Base-by-base conservation (phyloP, 768 basidiomycete species). In the Boletus coccyginus region DNA sequence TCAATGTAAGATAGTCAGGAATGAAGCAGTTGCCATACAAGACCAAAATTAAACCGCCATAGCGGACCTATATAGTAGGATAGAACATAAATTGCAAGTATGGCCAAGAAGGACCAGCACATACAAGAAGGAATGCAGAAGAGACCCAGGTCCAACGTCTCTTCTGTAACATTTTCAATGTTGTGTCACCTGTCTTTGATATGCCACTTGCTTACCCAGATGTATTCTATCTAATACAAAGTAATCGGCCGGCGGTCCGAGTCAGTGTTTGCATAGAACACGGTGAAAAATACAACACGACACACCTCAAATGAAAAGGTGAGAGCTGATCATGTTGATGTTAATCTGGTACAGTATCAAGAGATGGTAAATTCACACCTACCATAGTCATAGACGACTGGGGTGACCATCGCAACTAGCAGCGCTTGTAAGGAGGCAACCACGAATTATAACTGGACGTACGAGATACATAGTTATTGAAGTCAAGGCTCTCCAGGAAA, bases 51-150 rank as follows among this genome's bases (percentile, higher is more conserved):
- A 58, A 7, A 21, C 56, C 59, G 19, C 21, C 17, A 53, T 60
- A 60, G 24, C 56, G 56, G n/a, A 60, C 51, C 59, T 60, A 48
- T 27, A 27, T n/a, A n/a, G n/a, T n/a, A n/a, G 33, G 9, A 21
- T 13, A 13, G 16, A 12, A n/a, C 11, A 12, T 36, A 0, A 31
- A 7, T 16, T 7, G 16, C 10, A 11, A 31, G 7, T 8, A 44
- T 14, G 3, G 3, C 4, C 6, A 16, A 7, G 4, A 3, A 14
- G 16, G 19, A 17, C 42, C 7, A 14, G n/a, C 8, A 42, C 46
- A 7, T 36, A 60, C 59, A 0, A 60, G 10, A 38, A 52, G 17
- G 32, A 58, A 60, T 8, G 40, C 11, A 5, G 33, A 46, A 12
- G 59, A 58, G 16, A 60, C 31, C 52, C 44, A 53, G 3, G 56